Evolutionary conservation across 306 rosid genomes (phyloP), one percentile per base, ranked within the genome.

Genomic region (Rubus idaeus): DNA sequence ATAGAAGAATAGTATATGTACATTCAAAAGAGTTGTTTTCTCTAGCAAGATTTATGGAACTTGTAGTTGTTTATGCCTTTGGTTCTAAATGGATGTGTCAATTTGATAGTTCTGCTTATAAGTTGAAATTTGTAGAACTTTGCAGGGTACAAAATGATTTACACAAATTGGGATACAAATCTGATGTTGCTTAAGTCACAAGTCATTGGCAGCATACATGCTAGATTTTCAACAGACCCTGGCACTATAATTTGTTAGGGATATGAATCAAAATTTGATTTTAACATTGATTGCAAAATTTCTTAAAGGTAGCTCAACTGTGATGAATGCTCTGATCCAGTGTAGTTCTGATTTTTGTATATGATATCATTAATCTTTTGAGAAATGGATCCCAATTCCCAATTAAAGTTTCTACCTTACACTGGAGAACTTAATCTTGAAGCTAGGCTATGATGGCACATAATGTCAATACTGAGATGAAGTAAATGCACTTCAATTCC

Each of bases 1-100:
- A 74, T 76, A 83, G 41, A 75, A 77, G 46, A 75, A 78, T 77
- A 77, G 83, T 74, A 82, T 77, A 80, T 93, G 91, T 88, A 88
- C 84, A 90, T 88, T 73, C 71, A 55, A 51, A 76, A 83, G 40
- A 84, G 39, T 71, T 67, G 37, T 42, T 87, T 79, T 84, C 75
- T 74, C 73, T 49, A 77, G 83, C 79, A 80, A 75, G 80, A 79
- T 71, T 71, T 80, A 82, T 81, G 67, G 61, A 77, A 83, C 79
- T 60, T 68, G 20, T 65, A 37, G 78, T 78, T 52, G 58, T 56
- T 70, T 26, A 37, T 77, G 8, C 23, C 21, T 42, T 8, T 39
- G 26, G 5, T 40, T 40, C 49, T 39, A 66, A 66, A 66, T 66
- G 16, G 17, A 41, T 66, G 13, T 49, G 50, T 14, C 20, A 13